Evolutionary conservation across 2,329 filamentous ascomycete genomes (phyloP).

Genomic region (Epichloe sylvatica): DNA sequence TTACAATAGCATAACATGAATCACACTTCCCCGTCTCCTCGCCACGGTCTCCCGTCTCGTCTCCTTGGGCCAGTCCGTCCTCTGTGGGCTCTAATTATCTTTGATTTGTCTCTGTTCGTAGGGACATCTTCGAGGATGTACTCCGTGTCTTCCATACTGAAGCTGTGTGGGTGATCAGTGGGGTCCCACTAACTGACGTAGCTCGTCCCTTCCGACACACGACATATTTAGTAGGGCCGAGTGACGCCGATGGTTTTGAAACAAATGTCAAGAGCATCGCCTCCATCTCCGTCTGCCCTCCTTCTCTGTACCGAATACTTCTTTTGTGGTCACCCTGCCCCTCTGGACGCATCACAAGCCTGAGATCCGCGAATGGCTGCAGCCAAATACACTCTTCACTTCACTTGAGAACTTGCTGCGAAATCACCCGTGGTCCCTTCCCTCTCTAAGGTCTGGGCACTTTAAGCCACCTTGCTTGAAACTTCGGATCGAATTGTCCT

Average conservation of each 20-base stretch:
- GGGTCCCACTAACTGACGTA: constrained; percentile 19
- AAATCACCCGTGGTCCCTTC: neutral
- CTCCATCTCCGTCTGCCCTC: neutral
- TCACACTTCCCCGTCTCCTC: neutral
- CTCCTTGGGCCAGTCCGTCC: neutral
- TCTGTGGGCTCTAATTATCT: neutral
- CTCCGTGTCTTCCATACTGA: constrained; percentile 4
- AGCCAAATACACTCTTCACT: neutral
- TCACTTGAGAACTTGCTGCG: neutral
- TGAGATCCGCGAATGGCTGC: neutral
- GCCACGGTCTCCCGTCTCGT: neutral
- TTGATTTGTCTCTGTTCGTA: neutral
- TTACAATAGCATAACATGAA: neutral
- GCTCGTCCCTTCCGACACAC: constrained; percentile 15
- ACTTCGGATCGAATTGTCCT: neutral
- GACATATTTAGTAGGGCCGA: constrained; percentile 22
- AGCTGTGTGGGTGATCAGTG: constrained; percentile 13
- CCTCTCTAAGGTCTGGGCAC: neutral
- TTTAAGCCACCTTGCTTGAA: neutral
- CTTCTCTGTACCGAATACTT: neutral
- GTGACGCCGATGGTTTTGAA: constrained; percentile 22
- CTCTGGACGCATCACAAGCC: neutral
- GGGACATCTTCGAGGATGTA: neutral
- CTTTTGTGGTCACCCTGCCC: neutral
- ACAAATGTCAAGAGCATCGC: constrained; percentile 9